These are phyloP conservation scores for Neofusicoccum sp. DNA, from an alignment of 2,329 filamentous ascomycete genomes.

Conservation along the genomic window DNA sequence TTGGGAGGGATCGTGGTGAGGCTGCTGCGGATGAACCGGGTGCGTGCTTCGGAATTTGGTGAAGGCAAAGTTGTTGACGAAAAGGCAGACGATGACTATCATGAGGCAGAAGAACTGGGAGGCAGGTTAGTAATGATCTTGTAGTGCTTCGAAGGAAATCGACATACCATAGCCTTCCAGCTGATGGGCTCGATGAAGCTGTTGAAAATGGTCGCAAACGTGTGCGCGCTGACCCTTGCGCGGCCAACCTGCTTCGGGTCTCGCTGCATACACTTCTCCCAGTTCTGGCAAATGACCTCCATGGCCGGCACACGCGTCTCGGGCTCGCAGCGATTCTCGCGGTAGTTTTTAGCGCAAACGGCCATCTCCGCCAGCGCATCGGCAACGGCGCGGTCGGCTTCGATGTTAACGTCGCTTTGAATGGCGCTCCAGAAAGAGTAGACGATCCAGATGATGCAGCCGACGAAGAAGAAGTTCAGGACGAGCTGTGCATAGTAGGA, in stretches of 20 bases:
- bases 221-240: slow-evolving; percentile 80
- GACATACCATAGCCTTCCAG: slow-evolving; percentile 73
- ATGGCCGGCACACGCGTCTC: slow-evolving; percentile 72
- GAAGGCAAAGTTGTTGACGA: slow-evolving; percentile 63
- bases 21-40: slow-evolving; percentile 15
- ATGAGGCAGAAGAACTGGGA: slow-evolving; percentile 51
- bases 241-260: slow-evolving; percentile 78
- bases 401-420: slow-evolving; percentile 73
- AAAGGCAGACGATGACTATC: slow-evolving; percentile 55
- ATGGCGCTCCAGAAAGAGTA: slow-evolving; percentile 72
- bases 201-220: slow-evolving; percentile 91
- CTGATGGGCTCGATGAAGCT: slow-evolving; percentile 89
- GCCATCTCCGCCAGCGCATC: slow-evolving; percentile 73
- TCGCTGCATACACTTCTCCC: slow-evolving; percentile 85
- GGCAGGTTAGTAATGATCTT: slow-evolving; percentile 19
- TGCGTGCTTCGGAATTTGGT: slow-evolving; percentile 54
- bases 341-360: slow-evolving; percentile 72
- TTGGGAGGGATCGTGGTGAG: slow-evolving; percentile 22
- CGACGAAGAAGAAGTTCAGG: slow-evolving; percentile 66
- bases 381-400: slow-evolving; percentile 68
- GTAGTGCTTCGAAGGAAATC: not conserved
- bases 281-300: slow-evolving; percentile 71
- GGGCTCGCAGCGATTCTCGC: slow-evolving; percentile 72
- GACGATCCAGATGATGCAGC: slow-evolving; percentile 64
- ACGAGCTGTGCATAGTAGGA: slow-evolving; percentile 67